Percentiles rank a stretch among this genome's conserved stretches.
Conservation (phyloP, 2,329 filamentous ascomycete genomes). For the Fusarium fujikuroi region DNA sequence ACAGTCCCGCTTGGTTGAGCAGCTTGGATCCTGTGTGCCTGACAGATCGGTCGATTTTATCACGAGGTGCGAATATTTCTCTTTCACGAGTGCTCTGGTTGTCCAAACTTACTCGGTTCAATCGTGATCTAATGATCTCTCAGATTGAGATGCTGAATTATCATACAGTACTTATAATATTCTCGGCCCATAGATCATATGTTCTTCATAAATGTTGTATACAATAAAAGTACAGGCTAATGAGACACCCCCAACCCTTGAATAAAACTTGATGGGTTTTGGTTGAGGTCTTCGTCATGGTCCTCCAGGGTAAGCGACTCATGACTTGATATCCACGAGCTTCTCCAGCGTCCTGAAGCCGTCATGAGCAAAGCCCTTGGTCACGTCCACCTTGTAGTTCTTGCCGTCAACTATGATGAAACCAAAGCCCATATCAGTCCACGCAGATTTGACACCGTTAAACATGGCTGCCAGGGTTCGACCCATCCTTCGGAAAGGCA, state of each 20-base stretch:
- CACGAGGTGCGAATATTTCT: slow-evolving; percentile 17
- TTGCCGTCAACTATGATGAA: slow-evolving; percentile 59
- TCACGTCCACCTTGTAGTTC: slow-evolving; percentile 68
- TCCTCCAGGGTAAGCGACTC: background rate
- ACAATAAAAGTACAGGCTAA: slow-evolving; percentile 39
- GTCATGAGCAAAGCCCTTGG: slow-evolving; percentile 67
- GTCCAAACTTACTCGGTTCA: background rate
- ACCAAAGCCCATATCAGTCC: slow-evolving; percentile 67
- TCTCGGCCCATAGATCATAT: background rate
- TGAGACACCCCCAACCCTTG: background rate
- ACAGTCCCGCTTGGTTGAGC: background rate
- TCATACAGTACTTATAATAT: background rate
- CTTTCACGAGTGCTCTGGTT: background rate
- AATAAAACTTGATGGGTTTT: background rate
- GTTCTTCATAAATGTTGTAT: slow-evolving; percentile 16
- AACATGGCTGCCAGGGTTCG: slow-evolving; percentile 56
- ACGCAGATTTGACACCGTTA: slow-evolving; percentile 58
- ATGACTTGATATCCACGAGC: slow-evolving; percentile 54
- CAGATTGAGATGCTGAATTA: background rate
- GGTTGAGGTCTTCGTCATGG: background rate
- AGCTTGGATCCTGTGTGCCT: background rate
- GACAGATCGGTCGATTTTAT: slow-evolving; percentile 26
- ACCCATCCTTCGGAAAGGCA: slow-evolving; percentile 64
- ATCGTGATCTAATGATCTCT: background rate
- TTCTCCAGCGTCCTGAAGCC: slow-evolving; percentile 68